Percentiles rank a stretch among this genome's conserved stretches.
These are phyloP conservation scores for Blastobotrys elegans DNA, from an alignment of 1,139 yeast species.

Conservation along the genomic window DNA sequence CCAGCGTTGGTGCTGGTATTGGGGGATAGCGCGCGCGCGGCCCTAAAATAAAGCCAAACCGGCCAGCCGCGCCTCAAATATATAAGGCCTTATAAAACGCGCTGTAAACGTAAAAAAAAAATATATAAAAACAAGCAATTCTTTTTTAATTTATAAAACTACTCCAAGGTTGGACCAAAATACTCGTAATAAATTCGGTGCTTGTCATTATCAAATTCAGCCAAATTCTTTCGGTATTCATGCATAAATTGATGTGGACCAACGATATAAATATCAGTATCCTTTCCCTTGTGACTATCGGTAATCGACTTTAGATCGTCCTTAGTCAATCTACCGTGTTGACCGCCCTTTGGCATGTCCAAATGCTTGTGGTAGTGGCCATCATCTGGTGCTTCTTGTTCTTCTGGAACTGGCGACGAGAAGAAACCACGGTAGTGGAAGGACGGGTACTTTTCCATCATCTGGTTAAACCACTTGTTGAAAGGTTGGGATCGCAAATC, in stretches of 20 bases:
- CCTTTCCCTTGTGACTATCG: conserved; percentile 11
- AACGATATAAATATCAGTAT: conserved; percentile 20
- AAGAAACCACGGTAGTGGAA: conserved; percentile 22
- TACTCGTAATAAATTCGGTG: conserved; percentile 15
- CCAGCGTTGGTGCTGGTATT: too few species aligned
- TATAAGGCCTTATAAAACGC: too few species aligned
- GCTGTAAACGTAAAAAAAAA: too few species aligned
- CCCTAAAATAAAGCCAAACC: too few species aligned
- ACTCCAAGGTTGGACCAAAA: conserved; percentile 17
- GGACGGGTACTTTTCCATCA: conserved; percentile 15
- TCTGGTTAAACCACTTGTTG: conserved; percentile 16
- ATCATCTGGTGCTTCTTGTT: conserved; percentile 9
- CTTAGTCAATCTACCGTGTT: conserved; percentile 18
- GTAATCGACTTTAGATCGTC: conserved; percentile 17
- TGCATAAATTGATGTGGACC: conserved; percentile 25
- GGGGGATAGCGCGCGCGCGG: too few species aligned
- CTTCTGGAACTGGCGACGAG: conserved; percentile 13
- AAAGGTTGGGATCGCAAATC: conserved; percentile 23
- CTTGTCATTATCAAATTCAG: conserved; percentile 10
- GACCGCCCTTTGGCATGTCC: conserved; percentile 12
- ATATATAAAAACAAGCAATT: conserved; percentile 1
- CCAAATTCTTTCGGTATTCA: conserved; percentile 12
- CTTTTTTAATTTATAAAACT: neutral
- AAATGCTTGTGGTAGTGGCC: conserved; percentile 9
- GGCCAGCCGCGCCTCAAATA: too few species aligned